A percentile compares a stretch with the other conserved stretches of the same genome.
These are phyloP conservation scores for Poa pratensis DNA, from an alignment of 176 grass and related monocot species.

Conservation along the genomic window DNA sequence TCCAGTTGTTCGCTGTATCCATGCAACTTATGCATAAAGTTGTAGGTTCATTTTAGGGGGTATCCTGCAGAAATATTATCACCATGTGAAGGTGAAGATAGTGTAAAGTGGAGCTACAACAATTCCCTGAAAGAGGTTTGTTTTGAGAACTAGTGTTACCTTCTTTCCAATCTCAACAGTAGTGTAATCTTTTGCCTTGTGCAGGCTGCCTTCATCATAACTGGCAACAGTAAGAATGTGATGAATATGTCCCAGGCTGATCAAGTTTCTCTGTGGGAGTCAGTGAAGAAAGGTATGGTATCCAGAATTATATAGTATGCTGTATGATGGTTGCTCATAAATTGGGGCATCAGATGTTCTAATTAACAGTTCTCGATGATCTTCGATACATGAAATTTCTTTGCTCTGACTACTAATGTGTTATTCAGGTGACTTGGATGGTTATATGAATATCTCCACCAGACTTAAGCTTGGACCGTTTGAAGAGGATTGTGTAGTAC, in stretches of 20 bases:
- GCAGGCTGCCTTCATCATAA: slow-evolving; percentile 94
- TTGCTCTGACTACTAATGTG: slow-evolving; percentile 16
- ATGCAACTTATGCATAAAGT: slow-evolving; percentile 18
- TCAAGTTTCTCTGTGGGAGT: slow-evolving; percentile 90
- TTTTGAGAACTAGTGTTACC: slow-evolving; percentile 9
- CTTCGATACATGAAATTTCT: neutral
- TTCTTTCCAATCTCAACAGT: neutral
- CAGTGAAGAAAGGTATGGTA: slow-evolving; percentile 76
- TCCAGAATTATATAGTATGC: neutral
- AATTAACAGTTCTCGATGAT: neutral
- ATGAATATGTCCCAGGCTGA: slow-evolving; percentile 99
- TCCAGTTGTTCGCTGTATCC: neutral
- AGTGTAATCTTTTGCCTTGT: slow-evolving; percentile 10
- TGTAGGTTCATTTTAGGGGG: slow-evolving; percentile 96
- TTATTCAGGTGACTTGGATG: slow-evolving; percentile 73
- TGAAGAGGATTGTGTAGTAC: slow-evolving; percentile 61
- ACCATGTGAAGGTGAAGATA: slow-evolving; percentile 92
- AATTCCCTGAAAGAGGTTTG: slow-evolving; percentile 97
- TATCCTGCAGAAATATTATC: slow-evolving; percentile 79
- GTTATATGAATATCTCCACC: slow-evolving; percentile 69
- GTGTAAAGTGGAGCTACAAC: slow-evolving; percentile 94
- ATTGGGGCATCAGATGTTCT: neutral
- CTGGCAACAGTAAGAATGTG: slow-evolving; percentile 88
- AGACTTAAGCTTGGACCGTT: slow-evolving; percentile 88
- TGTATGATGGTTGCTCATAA: neutral